Base-by-base conservation (phyloP, 768 basidiomycete species). In the Amanita fuliginea region DNA sequence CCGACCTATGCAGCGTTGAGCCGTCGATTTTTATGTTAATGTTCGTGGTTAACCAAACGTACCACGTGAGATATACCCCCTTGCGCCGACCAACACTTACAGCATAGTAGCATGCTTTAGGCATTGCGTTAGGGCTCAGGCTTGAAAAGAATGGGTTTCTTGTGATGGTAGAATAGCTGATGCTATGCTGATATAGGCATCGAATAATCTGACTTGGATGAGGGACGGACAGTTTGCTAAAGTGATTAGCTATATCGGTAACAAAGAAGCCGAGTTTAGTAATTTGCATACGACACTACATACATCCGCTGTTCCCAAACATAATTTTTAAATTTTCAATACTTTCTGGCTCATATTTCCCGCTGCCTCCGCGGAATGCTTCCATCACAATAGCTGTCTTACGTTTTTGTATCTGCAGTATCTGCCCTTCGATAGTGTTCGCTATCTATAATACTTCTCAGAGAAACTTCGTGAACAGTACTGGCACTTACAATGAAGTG, bases 341-440 rank as follows among this genome's bases (percentile, higher is more conserved):
- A 53, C 85, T 85, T 60, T 88, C 85, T 1, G 80, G 73, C 54
- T 84, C 80, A 3, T 70, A 60, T 44, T 71, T 74, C 1, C 14
- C 60, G 59, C 50, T 64, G n/a, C 35, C 75, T 42, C 81, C 81
- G 21, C 80, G 75, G 59, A 93, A 86, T 1, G 90, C 89, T 59
- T 87, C 86, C 56, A 82, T 86, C 18, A 93, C 76, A 42, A 95
- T 86, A 3, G 87, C 87, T 0, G 81, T 89, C 67, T 94, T 95
- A 33, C 88, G 71, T 57, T 83, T 81, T 62, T 94, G 92, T 18
- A 94, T 89, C 55, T 80, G 71, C 4, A 89, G 62, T 54, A 92
- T 88, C 13, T 85, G 78, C 0, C 79, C 79, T 60, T 91, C 88
- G 49, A 91, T 85, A 1, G 87, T 90, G 48, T 83, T 71, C 8